Evolutionary conservation across 2,329 filamentous ascomycete genomes (phyloP), one percentile per base, ranked within the genome.

Genomic region (Fusarium anguioides): DNA sequence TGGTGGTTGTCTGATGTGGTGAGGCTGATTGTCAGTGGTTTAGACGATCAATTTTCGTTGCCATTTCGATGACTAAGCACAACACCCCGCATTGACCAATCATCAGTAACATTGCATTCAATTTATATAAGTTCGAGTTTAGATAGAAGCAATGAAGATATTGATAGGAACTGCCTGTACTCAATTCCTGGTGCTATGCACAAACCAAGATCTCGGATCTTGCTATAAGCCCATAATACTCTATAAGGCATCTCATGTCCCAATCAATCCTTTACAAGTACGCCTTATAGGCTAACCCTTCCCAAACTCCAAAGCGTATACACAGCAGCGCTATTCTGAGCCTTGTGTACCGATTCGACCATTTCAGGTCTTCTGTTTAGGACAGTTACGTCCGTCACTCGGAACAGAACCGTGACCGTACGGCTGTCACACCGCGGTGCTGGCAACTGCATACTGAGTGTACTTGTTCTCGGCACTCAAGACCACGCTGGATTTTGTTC

Each of bases 361-460:
- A 65, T 75, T 73, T 71, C 75, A 71, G 74, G 60, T 62, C 68
- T 36, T 51, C 60, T 60, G 56, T 49, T 51, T 58, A 49, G 61
- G 69, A 75, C 72, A 73, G 51, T 71, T 64, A 74, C 71, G 72
- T 70, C 75, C 64, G 59, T 66, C 63, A 57, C 61, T 71, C 67
- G 60, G 60, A 62, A 54, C 59, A 70, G 64, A 68, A 58, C 62
- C 58, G 47, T 62, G 61, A 67, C 69, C 63, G 61, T 68, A 71
- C 68, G 74, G 74, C 68, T 76, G 24, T 76, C 72, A 76, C 74
- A 62, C 74, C 73, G 69, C 75, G 64, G 70, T 56, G 64, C 57
- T 57, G 56, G 72, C 64, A 65, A 68, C 56, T 54, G 56, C 36
- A 44, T 68, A 57, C 55, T 48, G 60, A 71, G 61, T 64, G 60